Evolutionary conservation across 352 stramenopile genomes (phyloP), one percentile per base, ranked within the genome.

Genomic region (Globisporangium alternatum): DNA sequence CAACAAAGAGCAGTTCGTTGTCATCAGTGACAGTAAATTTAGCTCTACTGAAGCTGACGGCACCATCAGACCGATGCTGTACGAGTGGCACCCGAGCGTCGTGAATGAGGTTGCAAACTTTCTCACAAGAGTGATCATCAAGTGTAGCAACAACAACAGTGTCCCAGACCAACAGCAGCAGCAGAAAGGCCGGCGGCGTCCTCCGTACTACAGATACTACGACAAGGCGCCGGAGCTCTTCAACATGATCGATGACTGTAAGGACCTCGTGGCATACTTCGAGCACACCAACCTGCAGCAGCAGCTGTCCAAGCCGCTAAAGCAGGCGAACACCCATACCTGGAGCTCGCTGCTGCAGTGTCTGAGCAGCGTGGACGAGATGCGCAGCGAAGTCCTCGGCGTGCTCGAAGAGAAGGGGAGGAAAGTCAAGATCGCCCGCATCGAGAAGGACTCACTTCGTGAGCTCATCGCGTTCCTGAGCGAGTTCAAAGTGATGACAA

Each of bases 221-320:
- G 28, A 8, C 15, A 17, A 56, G 12, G 49, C 49, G 49, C 49
- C 49, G 15, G 49, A 35, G 28, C 25, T 56, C 6, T 56, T 56
- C 49, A 37, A 56, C 49, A 21, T 56, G 22, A 56, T 56, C 15
- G 49, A 56, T 25, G 49, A 56, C 49, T 56, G 49, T 15, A 56
- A 37, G 49, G 15, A 56, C 2, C 28, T 56, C 15, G 49, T 56
- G 2, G 49, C 49, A 13, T 56, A 39, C 49, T 56, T 56, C 28
- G 33, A 56, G 28, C 0, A 15, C 15, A 25, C 31, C 15, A 31
- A 22, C 8, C 25, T 56, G 49, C 22, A 35, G 28, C 49, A 12
- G 2, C 49, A 13, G 5, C 49, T 56, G 15, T 56, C 49, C 15
- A 25, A 56, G 28, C 10, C 49, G 5, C 49, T 56, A 19, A 37